phyloP scores from a whole-genome alignment of 257 asterid genomes.

The Lavandula angustifolia region DNA sequence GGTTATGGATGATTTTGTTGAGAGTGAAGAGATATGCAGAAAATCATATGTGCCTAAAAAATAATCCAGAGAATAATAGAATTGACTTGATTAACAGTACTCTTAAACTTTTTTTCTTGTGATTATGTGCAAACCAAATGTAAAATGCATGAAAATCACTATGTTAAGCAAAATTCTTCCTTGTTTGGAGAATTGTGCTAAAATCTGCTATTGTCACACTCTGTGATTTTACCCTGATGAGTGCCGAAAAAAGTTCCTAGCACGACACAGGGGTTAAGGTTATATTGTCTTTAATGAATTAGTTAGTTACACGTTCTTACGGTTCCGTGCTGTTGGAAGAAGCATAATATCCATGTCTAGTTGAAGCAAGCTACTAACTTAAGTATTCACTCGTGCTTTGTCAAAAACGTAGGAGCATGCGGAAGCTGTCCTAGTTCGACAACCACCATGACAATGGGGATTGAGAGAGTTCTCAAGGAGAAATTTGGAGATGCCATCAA shows the following conservation, averaged over 20 bases:
- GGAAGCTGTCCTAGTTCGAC: conserved; percentile 92
- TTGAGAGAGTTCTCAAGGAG: conserved; percentile 82
- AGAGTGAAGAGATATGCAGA: neutral
- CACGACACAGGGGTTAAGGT: neutral
- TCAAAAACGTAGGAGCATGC: conserved; percentile 61
- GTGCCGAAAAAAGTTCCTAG: no score
- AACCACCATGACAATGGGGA: conserved; percentile 92
- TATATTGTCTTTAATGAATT: conserved; percentile 7
- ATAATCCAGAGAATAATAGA: neutral
- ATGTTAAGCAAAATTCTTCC: no score
- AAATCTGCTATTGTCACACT: no score
- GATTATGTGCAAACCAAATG: no score
- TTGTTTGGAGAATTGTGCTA: no score
- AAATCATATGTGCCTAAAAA: neutral
- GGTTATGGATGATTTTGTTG: conserved; percentile 9
- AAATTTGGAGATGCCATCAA: conserved; percentile 80
- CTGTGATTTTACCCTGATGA: no score
- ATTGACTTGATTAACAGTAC: conserved; percentile 9
- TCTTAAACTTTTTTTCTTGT: no score
- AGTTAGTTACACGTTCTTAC: neutral
- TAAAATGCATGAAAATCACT: no score
- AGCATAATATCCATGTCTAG: conserved; percentile 8
- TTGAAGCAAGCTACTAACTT: neutral
- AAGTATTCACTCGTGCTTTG: conserved; percentile 13
- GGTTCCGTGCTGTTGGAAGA: neutral